Percentiles rank a stretch among this genome's conserved stretches.
Conservation (phyloP, 306 rosid genomes). For the Cotoneaster glaucophyllus region DNA sequence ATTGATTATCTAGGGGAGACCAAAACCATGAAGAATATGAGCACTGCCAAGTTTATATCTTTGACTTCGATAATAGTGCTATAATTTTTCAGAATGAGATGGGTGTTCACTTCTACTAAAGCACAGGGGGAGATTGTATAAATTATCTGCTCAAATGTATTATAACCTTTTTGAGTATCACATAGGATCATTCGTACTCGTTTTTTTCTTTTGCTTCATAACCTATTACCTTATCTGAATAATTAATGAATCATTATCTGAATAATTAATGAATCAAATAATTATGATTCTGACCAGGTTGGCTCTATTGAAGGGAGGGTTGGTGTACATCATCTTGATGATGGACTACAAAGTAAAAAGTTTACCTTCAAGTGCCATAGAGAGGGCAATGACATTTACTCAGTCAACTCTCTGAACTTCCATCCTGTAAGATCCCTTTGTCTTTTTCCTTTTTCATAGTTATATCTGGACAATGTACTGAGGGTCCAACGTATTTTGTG, state of each 20-base stretch:
- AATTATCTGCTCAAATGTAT: neutral
- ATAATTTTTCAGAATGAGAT: neutral
- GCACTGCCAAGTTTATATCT: neutral
- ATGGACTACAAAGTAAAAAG: slow-evolving; percentile 61
- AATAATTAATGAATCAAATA: neutral
- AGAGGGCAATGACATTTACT: slow-evolving; percentile 66
- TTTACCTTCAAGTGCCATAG: slow-evolving; percentile 90
- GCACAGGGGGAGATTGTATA: neutral
- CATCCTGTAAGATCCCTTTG: slow-evolving; percentile 57
- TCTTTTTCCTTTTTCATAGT: neutral
- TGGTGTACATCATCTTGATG: slow-evolving; percentile 96
- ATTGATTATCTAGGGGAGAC: neutral
- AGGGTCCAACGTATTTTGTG: neutral
- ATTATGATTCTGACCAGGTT: slow-evolving; percentile 37
- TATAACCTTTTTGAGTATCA: neutral
- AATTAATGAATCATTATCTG: too few relatives aligned
- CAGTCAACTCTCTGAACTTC: slow-evolving; percentile 83
- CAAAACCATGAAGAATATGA: neutral
- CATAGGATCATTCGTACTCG: too few relatives aligned
- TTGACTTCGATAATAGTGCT: neutral
- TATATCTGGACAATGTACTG: neutral
- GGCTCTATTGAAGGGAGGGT: slow-evolving; percentile 98
- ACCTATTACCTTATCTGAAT: too few relatives aligned
- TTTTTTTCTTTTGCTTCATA: too few relatives aligned
- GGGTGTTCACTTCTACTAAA: neutral